These are phyloP conservation scores for Tetrastigma voinierianum DNA, from an alignment of 164 flowering plant genomes.

Conservation along the genomic window DNA sequence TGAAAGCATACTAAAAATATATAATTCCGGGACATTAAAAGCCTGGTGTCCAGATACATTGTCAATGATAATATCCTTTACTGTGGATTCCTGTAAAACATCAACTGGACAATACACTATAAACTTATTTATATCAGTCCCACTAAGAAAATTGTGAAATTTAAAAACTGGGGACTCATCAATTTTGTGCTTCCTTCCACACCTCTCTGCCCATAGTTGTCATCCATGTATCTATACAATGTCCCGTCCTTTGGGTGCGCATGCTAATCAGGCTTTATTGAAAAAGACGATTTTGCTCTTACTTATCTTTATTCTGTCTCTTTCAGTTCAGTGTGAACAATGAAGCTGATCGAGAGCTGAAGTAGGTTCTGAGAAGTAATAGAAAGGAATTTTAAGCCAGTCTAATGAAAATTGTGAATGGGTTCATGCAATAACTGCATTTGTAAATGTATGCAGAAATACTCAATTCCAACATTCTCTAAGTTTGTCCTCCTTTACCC, in stretches of 20 bases:
- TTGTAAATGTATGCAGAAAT: no score
- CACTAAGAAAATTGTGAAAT: neutral
- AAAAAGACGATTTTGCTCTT: constrained; percentile 41
- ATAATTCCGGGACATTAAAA: no score
- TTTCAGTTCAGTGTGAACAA: constrained; percentile 6
- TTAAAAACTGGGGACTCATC: neutral
- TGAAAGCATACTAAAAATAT: no score
- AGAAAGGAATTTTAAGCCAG: neutral
- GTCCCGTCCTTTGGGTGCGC: constrained; percentile 25
- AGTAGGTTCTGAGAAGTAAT: constrained; percentile 22
- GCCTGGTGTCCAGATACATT: neutral
- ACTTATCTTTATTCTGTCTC: constrained; percentile 17
- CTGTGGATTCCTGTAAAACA: neutral
- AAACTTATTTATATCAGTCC: no score
- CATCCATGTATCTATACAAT: constrained; percentile 17
- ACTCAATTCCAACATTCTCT: neutral
- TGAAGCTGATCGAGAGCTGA: constrained; percentile 25
- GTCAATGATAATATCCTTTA: neutral
- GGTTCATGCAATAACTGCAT: no score
- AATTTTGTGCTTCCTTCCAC: neutral
- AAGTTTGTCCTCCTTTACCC: constrained; percentile 22
- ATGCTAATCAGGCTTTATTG: constrained; percentile 41
- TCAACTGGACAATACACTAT: neutral
- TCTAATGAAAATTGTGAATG: no score
- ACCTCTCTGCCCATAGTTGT: neutral